phyloP scores from a whole-genome alignment of 371 early-diverging fungal genomes.

The Paraphysoderma sedebokerense region DNA sequence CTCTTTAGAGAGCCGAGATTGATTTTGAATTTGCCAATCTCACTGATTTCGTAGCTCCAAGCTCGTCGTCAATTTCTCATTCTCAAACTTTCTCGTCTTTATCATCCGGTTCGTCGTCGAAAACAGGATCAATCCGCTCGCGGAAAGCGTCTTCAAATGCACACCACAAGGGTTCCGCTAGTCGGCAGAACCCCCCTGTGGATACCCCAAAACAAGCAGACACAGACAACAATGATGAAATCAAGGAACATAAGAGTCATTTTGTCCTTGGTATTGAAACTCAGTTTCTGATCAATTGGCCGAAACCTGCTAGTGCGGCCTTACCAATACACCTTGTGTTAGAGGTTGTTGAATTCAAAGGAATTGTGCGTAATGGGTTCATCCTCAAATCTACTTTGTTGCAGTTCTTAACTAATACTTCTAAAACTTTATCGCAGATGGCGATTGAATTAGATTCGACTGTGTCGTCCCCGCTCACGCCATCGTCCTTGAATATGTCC shows the following conservation, averaged over 20 bases:
- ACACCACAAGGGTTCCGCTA: not conserved
- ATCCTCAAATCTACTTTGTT: conserved; percentile 5
- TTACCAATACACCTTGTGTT: conserved; percentile 70
- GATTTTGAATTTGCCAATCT: not conserved
- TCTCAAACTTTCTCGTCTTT: not conserved
- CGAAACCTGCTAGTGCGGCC: conserved; percentile 63
- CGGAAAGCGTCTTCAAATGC: not conserved
- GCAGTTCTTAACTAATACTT: no score
- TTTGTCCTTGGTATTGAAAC: conserved; percentile 49
- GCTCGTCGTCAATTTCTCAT: not conserved
- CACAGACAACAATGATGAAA: not conserved
- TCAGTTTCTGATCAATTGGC: conserved; percentile 78
- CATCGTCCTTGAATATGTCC: conserved; percentile 27
- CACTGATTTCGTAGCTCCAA: not conserved
- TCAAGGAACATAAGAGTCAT: not conserved
- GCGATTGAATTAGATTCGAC: conserved; percentile 29
- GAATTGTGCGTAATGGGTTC: conserved; percentile 41
- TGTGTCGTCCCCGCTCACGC: not conserved
- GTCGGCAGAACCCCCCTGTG: not conserved
- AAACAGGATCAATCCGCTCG: no score
- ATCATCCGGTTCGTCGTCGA: no score
- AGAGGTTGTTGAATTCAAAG: conserved; percentile 67
- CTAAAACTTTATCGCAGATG: conserved; percentile 24
- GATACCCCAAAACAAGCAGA: not conserved
- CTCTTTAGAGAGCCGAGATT: not conserved